Evolutionary conservation across 2,329 filamentous ascomycete genomes (phyloP).

Genomic region (Decorospora gaudefroyi): DNA sequence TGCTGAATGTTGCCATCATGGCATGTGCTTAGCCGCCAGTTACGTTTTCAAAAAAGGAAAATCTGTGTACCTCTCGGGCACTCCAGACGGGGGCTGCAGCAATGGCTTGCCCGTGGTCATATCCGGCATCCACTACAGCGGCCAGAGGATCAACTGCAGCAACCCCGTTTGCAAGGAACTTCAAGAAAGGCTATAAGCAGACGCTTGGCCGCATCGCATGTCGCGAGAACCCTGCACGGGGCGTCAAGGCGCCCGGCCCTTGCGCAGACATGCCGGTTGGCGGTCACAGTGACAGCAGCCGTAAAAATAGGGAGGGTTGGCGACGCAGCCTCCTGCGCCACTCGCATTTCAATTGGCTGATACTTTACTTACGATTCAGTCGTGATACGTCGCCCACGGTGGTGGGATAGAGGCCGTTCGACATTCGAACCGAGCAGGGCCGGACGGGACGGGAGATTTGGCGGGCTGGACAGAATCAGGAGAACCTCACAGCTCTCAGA

Average conservation of each 20-base stretch:
- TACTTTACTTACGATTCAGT: slow-evolving; percentile 23
- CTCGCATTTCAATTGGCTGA: slow-evolving; percentile 17
- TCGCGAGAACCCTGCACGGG: slow-evolving; percentile 25
- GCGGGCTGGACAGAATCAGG: slow-evolving; percentile 14
- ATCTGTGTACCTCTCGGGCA: slow-evolving; percentile 14
- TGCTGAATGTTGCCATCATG: slow-evolving; percentile 10
- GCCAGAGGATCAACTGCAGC: slow-evolving; percentile 15
- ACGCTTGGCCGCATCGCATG: slow-evolving; percentile 27
- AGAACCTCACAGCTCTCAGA: slow-evolving; percentile 2
- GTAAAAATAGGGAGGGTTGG: slow-evolving; percentile 33
- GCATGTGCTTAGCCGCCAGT: slow-evolving; percentile 15
- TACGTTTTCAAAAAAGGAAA: slow-evolving; percentile 10
- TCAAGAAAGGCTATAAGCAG: slow-evolving; percentile 17
- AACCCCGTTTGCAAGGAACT: slow-evolving; percentile 26
- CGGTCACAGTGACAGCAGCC: slow-evolving; percentile 18
- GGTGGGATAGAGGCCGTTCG: slow-evolving; percentile 27
- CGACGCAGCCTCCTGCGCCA: slow-evolving; percentile 18
- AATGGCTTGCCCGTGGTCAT: neutral
- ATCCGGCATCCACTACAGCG: slow-evolving; percentile 7
- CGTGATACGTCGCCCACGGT: slow-evolving; percentile 9
- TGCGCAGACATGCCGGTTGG: slow-evolving; percentile 20
- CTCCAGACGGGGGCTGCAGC: slow-evolving; percentile 13
- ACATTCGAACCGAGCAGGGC: slow-evolving; percentile 20
- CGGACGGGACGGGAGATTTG: slow-evolving; percentile 10
- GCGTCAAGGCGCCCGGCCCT: slow-evolving; percentile 21